Conservation (phyloP, 2,329 filamentous ascomycete species). For the Ophiostoma sp. region DNA sequence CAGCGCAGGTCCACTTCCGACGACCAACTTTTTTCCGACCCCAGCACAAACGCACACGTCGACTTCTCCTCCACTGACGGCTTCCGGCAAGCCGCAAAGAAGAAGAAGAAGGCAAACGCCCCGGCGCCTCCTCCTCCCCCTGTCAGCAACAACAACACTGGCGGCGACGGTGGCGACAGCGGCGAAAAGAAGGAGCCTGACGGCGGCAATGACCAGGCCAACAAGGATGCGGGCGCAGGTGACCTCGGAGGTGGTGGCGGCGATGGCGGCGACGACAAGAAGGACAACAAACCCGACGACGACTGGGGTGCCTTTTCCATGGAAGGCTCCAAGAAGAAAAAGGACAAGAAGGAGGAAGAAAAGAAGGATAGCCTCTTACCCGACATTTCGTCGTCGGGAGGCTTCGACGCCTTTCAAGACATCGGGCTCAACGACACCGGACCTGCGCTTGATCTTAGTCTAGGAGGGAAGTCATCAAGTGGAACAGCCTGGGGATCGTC, state of each 20-base stretch:
- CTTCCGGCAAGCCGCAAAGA: conserved; percentile 52
- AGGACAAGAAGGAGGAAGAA: conserved; percentile 43
- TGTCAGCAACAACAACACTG: conserved; percentile 40
- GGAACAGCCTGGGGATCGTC: conserved; percentile 48
- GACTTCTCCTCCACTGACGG: conserved; percentile 54
- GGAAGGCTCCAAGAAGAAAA: conserved; percentile 49
- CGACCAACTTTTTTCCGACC: conserved; percentile 40
- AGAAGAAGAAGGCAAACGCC: conserved; percentile 44
- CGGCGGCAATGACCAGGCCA: conserved; percentile 29
- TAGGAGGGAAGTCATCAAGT: conserved; percentile 32
- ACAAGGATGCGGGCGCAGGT: conserved; percentile 32
- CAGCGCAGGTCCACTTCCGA: conserved; percentile 29
- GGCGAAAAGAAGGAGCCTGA: conserved; percentile 34
- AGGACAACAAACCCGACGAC: conserved; percentile 32
- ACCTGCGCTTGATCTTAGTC: conserved; percentile 48
- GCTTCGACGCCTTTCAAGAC: conserved; percentile 58
- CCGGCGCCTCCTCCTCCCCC: neutral
- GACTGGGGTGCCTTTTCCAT: conserved; percentile 45
- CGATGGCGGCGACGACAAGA: conserved; percentile 28
- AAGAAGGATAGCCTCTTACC: conserved; percentile 25
- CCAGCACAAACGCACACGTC: conserved; percentile 42
- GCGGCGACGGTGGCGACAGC: conserved; percentile 31
- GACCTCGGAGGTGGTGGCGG: conserved; percentile 32
- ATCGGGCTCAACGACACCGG: conserved; percentile 58
- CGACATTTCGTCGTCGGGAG: conserved; percentile 30